Percentiles rank a stretch among this genome's conserved stretches.
phyloP scores from a whole-genome alignment of 2,329 filamentous ascomycete species.

The Fusarium concolor region DNA sequence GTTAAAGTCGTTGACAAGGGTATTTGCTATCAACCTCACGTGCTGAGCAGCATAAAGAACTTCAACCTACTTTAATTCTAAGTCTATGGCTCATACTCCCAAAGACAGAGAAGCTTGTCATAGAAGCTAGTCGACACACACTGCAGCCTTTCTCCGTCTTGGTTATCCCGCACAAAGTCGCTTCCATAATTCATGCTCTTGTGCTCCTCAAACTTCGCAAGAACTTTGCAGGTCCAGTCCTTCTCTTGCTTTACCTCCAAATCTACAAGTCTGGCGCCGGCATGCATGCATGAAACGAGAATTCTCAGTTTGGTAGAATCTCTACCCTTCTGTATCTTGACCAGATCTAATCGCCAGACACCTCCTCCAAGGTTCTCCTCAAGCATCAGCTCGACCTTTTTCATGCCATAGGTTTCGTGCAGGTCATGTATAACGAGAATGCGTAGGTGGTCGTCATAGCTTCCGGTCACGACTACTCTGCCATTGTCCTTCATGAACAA shows the following conservation, averaged over 20 bases:
- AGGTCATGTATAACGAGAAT: slow-evolving; percentile 66
- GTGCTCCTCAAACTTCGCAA: slow-evolving; percentile 84
- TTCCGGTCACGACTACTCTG: slow-evolving; percentile 81
- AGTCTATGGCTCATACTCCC: slow-evolving; percentile 56
- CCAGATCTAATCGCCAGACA: slow-evolving; percentile 85
- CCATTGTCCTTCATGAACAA: slow-evolving; percentile 55
- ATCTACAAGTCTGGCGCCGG: slow-evolving; percentile 76
- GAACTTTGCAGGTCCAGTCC: slow-evolving; percentile 71
- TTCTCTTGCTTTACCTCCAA: slow-evolving; percentile 53
- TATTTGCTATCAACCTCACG: neutral
- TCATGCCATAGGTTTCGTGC: slow-evolving; percentile 54
- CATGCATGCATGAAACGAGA: slow-evolving; percentile 96
- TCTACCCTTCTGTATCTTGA: slow-evolving; percentile 52
- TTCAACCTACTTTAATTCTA: neutral
- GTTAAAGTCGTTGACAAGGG: neutral
- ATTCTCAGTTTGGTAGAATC: slow-evolving; percentile 58
- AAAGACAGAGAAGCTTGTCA: slow-evolving; percentile 76
- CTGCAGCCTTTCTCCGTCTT: slow-evolving; percentile 47
- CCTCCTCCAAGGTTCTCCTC: slow-evolving; percentile 79
- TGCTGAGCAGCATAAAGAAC: neutral
- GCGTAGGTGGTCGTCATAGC: slow-evolving; percentile 88
- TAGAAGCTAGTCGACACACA: slow-evolving; percentile 83
- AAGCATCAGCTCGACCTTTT: slow-evolving; percentile 65
- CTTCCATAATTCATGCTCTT: slow-evolving; percentile 96
- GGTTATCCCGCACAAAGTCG: slow-evolving; percentile 66